phyloP scores from a whole-genome alignment of 225 moss, liverwort and hornwort species.

The Marchantia paleacea region DNA sequence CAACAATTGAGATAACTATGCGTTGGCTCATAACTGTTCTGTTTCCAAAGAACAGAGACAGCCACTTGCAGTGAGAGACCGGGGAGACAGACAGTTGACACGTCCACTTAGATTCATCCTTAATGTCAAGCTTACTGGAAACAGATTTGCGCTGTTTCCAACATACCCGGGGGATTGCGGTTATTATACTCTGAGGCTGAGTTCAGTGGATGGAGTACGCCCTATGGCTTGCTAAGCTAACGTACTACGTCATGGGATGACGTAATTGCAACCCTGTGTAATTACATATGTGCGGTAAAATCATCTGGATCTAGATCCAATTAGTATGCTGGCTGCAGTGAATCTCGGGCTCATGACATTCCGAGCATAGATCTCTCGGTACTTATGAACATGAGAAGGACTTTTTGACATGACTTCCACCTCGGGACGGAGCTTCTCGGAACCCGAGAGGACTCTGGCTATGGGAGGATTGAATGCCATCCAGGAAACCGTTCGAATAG shows the following conservation, averaged over 20 bases:
- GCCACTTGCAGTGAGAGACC: not conserved
- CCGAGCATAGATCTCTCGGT: not conserved
- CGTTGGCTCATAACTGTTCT: not conserved
- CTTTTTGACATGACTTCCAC: not conserved
- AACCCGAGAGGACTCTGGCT: not conserved
- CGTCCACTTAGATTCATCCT: not conserved
- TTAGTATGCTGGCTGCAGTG: not conserved
- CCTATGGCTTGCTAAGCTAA: not conserved
- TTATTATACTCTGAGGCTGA: not conserved
- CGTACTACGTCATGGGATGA: not conserved
- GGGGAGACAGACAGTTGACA: not conserved
- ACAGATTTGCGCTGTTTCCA: not conserved
- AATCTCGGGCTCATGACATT: not conserved
- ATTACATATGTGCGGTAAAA: not conserved
- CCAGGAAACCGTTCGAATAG: not conserved
- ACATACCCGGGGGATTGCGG: not conserved
- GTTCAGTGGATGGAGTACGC: not conserved
- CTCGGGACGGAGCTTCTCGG: not conserved
- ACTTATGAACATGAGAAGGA: not conserved
- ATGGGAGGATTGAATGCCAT: not conserved
- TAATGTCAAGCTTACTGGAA: not conserved
- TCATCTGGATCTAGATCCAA: not conserved
- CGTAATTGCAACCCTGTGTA: not conserved
- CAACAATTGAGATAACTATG: not conserved
- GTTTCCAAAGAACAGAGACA: not conserved